phyloP scores from a whole-genome alignment of 23 red algal species.

The Cyanidioschyzon merolae region DNA sequence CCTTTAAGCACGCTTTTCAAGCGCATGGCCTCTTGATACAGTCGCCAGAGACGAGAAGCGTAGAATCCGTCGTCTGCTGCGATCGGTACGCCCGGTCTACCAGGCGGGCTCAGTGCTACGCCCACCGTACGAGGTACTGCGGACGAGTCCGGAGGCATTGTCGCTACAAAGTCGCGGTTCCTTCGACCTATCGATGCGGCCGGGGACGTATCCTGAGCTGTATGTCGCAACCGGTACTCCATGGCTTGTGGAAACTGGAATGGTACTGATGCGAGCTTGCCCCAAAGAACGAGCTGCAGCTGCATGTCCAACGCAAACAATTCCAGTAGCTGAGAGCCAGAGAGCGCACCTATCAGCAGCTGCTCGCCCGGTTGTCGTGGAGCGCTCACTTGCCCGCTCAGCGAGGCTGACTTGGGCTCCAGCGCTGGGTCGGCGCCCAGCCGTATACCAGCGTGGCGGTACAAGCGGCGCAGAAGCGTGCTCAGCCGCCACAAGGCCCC shows the following conservation, averaged over 20 bases:
- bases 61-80: slow-evolving; percentile 36
- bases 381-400: background rate
- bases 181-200: background rate
- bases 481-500: slow-evolving; percentile 55
- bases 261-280: background rate
- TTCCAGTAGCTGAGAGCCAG: slow-evolving; percentile 85
- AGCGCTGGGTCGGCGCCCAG: background rate
- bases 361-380: background rate
- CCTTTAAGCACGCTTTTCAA: slow-evolving; percentile 64
- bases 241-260: background rate
- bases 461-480: slow-evolving; percentile 70
- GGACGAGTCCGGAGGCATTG: background rate
- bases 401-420: background rate
- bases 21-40: slow-evolving; percentile 87
- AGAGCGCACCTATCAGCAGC: background rate
- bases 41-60: slow-evolving; percentile 33
- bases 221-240: background rate
- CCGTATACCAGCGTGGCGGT: background rate
- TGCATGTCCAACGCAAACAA: slow-evolving; percentile 98
- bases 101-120: too few relatives aligned
- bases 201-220: background rate
- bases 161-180: background rate
- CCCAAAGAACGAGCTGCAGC: slow-evolving; percentile 34
- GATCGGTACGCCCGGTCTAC: slow-evolving; percentile 36
- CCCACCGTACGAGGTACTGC: background rate